These are phyloP conservation scores for Leishmania amazonensis DNA, from an alignment of 208 protist genomes.

Conservation along the genomic window DNA sequence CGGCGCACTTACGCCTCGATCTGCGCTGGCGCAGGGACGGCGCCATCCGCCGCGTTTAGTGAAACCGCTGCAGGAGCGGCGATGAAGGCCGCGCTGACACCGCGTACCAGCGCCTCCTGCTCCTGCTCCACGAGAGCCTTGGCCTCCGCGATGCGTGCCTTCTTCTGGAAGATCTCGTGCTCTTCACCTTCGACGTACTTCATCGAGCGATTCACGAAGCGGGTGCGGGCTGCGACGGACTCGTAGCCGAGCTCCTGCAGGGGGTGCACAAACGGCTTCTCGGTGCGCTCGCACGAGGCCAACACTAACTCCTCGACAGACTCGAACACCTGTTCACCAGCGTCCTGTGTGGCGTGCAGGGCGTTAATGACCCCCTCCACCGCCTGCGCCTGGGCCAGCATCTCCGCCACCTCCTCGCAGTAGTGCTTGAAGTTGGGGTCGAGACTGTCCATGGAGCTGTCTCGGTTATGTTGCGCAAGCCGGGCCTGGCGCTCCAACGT, in stretches of 20 bases:
- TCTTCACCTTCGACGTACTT: conserved; percentile 83
- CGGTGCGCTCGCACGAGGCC: conserved; percentile 46
- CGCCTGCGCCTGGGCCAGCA: conserved; percentile 71
- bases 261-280: conserved; percentile 66
- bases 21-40: neutral
- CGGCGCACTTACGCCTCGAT: conserved; percentile 3
- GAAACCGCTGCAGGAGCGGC: neutral
- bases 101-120: conserved; percentile 50
- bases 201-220: conserved; percentile 77
- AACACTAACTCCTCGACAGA: conserved; percentile 63
- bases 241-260: conserved; percentile 76
- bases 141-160: conserved; percentile 59
- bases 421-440: conserved; percentile 83
- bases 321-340: conserved; percentile 81
- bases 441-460: conserved; percentile 87
- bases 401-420: conserved; percentile 61
- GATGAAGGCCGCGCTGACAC: conserved; percentile 32
- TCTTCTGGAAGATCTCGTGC: conserved; percentile 67
- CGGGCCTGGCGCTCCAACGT: conserved; percentile 84
- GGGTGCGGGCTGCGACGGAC: conserved; percentile 65
- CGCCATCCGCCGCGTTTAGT: conserved; percentile 4
- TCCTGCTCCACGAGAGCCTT: conserved; percentile 67
- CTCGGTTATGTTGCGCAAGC: conserved; percentile 74
- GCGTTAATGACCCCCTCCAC: conserved; percentile 81
- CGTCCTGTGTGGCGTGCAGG: conserved; percentile 82